Percentiles rank a stretch among this genome's conserved stretches.
Evolutionary conservation across 306 rosid species (phyloP).

Genomic region (Chamaecrista fasciculata): DNA sequence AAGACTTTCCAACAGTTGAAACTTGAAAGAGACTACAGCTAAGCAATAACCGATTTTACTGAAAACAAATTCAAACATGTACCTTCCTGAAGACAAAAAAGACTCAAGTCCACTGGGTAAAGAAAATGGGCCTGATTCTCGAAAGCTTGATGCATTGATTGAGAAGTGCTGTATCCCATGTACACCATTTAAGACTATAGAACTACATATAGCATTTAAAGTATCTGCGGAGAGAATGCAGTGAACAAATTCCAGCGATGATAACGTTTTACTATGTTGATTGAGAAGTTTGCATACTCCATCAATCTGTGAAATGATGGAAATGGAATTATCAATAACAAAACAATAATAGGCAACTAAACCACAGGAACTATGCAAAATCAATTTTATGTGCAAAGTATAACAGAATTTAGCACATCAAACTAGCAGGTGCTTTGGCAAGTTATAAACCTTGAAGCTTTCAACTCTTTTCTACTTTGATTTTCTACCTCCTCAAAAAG

Average conservation of each 20-base stretch:
- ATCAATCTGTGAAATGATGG: constrained; percentile 54
- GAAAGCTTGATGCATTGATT: constrained; percentile 50
- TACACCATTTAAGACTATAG: constrained; percentile 42
- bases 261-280: constrained; percentile 66
- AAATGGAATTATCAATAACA: constrained; percentile 37
- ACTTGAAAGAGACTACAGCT: neutral
- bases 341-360: constrained; percentile 28
- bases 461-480: constrained; percentile 8
- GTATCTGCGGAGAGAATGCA: constrained; percentile 58
- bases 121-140: constrained; percentile 40
- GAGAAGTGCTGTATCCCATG: constrained; percentile 73
- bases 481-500: neutral
- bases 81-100: constrained; percentile 86
- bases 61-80: constrained; percentile 4
- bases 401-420: neutral
- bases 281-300: constrained; percentile 75
- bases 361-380: constrained; percentile 18
- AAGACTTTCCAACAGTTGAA: neutral
- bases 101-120: constrained; percentile 66
- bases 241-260: constrained; percentile 72
- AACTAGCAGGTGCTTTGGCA: constrained; percentile 21
- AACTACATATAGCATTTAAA: constrained; percentile 54
- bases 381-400: constrained; percentile 16
- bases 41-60: neutral
- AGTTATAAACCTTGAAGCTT: constrained; percentile 25